Conservation (phyloP, 345 rosid species). For the Dimocarpus longan region DNA sequence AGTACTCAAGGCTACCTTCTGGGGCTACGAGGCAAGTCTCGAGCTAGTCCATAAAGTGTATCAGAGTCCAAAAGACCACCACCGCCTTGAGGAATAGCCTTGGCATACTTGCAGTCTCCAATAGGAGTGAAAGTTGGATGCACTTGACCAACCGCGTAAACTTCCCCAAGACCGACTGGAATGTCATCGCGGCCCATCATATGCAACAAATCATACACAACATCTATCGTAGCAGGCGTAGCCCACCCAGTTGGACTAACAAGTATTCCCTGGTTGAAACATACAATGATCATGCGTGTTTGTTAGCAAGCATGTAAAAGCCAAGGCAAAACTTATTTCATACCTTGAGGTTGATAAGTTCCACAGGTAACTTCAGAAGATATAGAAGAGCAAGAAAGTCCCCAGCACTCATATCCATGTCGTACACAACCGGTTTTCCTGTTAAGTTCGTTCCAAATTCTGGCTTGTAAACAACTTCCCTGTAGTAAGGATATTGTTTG, state of each 20-base stretch:
- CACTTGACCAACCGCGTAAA: conserved; percentile 66
- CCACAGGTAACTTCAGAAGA: conserved; percentile 79
- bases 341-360: conserved; percentile 75
- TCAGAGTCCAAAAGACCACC: conserved; percentile 91
- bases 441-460: conserved; percentile 44
- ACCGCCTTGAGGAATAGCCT: conserved; percentile 75
- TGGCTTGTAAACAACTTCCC: conserved; percentile 61
- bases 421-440: conserved; percentile 80
- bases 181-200: conserved; percentile 99
- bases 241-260: conserved; percentile 96
- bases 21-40: conserved; percentile 77
- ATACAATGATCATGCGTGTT: background rate
- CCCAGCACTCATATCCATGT: conserved; percentile 54
- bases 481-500: conserved; percentile 72
- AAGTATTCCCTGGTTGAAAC: conserved; percentile 62
- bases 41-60: conserved; percentile 87
- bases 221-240: conserved; percentile 84
- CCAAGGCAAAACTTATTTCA: background rate
- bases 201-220: conserved; percentile 80
- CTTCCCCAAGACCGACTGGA: conserved; percentile 78
- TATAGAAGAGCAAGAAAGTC: conserved; percentile 45
- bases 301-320: no score
- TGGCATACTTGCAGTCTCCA: conserved; percentile 77
- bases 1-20: conserved; percentile 53
- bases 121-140: conserved; percentile 45